These are phyloP conservation scores for Lipomyces lipofer DNA, from an alignment of 805 yeast species.

Conservation along the genomic window DNA sequence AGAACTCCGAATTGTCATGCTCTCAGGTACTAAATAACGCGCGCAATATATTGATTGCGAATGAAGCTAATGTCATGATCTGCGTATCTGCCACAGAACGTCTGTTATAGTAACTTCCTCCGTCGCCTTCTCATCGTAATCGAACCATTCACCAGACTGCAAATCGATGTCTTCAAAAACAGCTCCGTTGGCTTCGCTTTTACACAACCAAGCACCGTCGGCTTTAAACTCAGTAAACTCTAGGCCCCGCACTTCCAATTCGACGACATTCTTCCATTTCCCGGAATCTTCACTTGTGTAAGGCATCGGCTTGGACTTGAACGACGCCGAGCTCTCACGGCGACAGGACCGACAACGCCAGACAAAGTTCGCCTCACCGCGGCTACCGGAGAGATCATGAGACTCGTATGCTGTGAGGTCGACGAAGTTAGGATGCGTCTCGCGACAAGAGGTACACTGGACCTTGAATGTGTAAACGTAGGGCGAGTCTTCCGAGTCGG, in stretches of 20 bases:
- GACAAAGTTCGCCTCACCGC: constrained; percentile 82
- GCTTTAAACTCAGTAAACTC: constrained; percentile 71
- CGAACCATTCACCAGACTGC: constrained; percentile 87
- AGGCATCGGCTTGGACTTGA: constrained; percentile 35
- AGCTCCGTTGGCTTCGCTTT: constrained; percentile 53
- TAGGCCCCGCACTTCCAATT: constrained; percentile 83
- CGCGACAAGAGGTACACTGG: constrained; percentile 76
- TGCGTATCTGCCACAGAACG: constrained; percentile 61
- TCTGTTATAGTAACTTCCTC: constrained; percentile 81
- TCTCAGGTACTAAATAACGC: no score
- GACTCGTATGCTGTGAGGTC: constrained; percentile 28
- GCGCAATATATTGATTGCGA: no score
- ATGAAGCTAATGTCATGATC: no score
- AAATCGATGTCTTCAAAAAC: constrained; percentile 66
- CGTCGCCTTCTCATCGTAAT: constrained; percentile 83
- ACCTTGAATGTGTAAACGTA: constrained; percentile 69
- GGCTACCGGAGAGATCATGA: constrained; percentile 56
- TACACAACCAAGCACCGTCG: constrained; percentile 59
- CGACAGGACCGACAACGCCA: constrained; percentile 71
- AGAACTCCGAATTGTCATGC: no score
- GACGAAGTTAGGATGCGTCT: constrained; percentile 58
- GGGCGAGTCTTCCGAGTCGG: constrained; percentile 60
- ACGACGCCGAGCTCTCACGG: constrained; percentile 40
- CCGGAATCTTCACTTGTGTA: constrained; percentile 47
- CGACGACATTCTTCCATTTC: constrained; percentile 52